These are phyloP conservation scores for Tagetes patula DNA, from an alignment of 129 eudicot species.

Conservation along the genomic window DNA sequence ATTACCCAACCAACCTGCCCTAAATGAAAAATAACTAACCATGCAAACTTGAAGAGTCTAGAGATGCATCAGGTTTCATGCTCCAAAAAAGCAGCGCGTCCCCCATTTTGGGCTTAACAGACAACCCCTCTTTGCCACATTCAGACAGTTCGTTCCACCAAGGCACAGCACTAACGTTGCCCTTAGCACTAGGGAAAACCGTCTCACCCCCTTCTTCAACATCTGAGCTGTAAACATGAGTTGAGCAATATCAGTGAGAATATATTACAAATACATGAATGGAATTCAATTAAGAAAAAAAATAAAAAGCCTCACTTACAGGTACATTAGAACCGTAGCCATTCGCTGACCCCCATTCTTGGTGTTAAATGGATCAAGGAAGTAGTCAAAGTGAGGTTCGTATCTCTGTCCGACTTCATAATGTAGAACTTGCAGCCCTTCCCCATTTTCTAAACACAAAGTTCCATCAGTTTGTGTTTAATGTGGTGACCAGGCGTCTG, in stretches of 20 bases:
- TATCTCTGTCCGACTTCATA: conserved; percentile 90
- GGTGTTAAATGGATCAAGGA: conserved; percentile 67
- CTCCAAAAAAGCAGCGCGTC: conserved; percentile 95
- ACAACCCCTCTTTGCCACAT: conserved; percentile 83
- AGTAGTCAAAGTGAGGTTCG: conserved; percentile 92
- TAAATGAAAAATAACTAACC: conserved; percentile 48
- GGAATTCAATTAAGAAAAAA: neutral
- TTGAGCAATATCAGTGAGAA: neutral
- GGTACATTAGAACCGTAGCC: conserved; percentile 90
- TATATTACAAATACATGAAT: neutral
- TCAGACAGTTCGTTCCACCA: conserved; percentile 78
- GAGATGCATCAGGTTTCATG: conserved; percentile 77
- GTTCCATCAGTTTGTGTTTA: neutral
- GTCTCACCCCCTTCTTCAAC: conserved; percentile 99
- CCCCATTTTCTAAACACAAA: conserved; percentile 68
- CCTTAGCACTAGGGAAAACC: conserved; percentile 80
- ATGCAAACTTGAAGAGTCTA: conserved; percentile 82
- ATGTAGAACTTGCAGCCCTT: conserved; percentile 89
- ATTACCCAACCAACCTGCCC: neutral
- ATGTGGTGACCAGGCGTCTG: neutral
- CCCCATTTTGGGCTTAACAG: conserved; percentile 91
- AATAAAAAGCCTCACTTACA: conserved; percentile 49
- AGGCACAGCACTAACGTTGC: conserved; percentile 64
- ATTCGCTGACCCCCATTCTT: conserved; percentile 85
- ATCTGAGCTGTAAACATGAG: conserved; percentile 56